Evolutionary conservation across 345 rosid species (phyloP).

Genomic region (Gossypium rotundifolium): DNA sequence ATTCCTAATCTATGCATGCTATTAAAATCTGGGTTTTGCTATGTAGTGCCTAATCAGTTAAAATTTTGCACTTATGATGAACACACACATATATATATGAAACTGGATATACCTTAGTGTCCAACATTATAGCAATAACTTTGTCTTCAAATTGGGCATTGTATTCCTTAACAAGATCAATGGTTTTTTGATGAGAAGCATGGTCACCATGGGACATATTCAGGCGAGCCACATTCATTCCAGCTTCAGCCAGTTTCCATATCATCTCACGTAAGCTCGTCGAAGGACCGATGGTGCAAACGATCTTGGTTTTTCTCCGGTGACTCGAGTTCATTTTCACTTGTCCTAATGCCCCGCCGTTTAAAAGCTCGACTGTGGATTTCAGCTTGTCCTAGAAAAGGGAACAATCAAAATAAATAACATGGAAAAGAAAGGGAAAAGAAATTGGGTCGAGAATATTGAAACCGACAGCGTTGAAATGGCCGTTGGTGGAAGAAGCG

Average conservation of each 20-base stretch:
- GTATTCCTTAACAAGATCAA: conserved; percentile 85
- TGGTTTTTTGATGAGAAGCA: conserved; percentile 78
- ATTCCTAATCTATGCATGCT: neutral
- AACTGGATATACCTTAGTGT: conserved; percentile 66
- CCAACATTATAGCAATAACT: conserved; percentile 82
- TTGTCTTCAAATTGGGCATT: conserved; percentile 78
- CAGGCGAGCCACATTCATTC: conserved; percentile 94
- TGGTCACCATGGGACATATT: conserved; percentile 98
- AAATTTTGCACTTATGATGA: neutral
- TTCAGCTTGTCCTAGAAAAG: conserved; percentile 28
- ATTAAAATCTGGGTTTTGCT: neutral
- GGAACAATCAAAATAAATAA: neutral
- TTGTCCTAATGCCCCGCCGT: conserved; percentile 25
- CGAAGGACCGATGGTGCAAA: conserved; percentile 93
- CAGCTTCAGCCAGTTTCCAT: conserved; percentile 89
- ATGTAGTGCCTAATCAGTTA: neutral
- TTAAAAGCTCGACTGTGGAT: conserved; percentile 27
- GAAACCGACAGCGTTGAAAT: conserved; percentile 39
- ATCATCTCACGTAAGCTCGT: conserved; percentile 94
- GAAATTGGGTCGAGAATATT: neutral
- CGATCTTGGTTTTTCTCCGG: conserved; percentile 79
- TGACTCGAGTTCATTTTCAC: conserved; percentile 28
- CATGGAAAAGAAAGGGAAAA: neutral
- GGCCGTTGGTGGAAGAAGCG: conserved; percentile 32
- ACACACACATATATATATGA: neutral